A percentile compares a stretch with the other conserved stretches of the same genome.
phyloP scores from a whole-genome alignment of 2,329 filamentous ascomycete genomes.

The Apiospora aurea region DNA sequence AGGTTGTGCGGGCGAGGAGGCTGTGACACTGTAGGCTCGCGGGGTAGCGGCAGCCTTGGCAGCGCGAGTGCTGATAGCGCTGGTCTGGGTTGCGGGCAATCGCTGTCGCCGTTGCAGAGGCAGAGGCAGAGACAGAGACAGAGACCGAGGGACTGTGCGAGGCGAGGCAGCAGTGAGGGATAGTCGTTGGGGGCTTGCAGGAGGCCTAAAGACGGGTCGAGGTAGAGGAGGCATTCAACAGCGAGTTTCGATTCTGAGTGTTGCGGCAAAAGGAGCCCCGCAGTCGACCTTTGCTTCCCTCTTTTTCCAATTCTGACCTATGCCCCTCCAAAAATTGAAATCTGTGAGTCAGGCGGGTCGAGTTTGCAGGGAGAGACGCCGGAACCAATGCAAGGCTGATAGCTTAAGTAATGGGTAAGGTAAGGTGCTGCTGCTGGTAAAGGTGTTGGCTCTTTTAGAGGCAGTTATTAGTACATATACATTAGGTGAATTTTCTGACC shows the following conservation, averaged over 20 bases:
- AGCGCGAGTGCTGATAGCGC: conserved; percentile 4
- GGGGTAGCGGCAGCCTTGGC: conserved; percentile 25
- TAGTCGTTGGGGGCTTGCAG: conserved; percentile 23
- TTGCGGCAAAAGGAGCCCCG: conserved; percentile 6
- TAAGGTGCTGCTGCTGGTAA: neutral
- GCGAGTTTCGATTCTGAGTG: conserved; percentile 18
- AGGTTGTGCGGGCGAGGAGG: conserved; percentile 21
- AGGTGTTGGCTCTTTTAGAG: neutral
- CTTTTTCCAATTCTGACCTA: conserved; percentile 26
- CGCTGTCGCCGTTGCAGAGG: conserved; percentile 20
- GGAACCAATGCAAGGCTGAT: conserved; percentile 29
- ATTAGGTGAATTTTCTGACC: neutral
- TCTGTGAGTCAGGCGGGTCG: conserved; percentile 26
- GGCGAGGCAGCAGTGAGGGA: neutral
- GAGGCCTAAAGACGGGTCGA: conserved; percentile 25
- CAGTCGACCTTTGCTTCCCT: conserved; percentile 19
- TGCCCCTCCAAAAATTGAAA: conserved; percentile 22
- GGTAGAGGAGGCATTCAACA: conserved; percentile 31
- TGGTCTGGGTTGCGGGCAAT: conserved; percentile 16
- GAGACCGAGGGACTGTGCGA: neutral
- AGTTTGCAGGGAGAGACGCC: conserved; percentile 19
- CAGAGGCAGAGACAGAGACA: neutral
- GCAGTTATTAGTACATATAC: neutral
- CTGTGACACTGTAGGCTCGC: conserved; percentile 25
- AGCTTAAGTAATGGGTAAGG: neutral